Conservation (phyloP, 208 protist genomes). For the Novymonas esmeraldas region DNA sequence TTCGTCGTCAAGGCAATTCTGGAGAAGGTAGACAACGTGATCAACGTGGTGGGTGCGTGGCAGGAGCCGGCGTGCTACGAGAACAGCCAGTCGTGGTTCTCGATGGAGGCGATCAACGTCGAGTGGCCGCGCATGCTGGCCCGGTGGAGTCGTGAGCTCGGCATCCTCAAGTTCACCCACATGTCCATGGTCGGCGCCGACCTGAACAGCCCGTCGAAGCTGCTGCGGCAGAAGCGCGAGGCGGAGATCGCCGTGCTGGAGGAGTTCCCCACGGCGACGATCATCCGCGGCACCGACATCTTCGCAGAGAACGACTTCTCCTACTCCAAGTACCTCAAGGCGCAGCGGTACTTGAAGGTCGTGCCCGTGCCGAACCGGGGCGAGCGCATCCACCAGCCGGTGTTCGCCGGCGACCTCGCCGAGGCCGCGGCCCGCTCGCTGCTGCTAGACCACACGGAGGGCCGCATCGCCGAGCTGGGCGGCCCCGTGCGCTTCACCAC, state of each 20-base stretch:
- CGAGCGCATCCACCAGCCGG: conserved; percentile 88
- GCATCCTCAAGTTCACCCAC: conserved; percentile 84
- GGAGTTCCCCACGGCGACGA: conserved; percentile 91
- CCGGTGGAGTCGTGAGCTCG: conserved; percentile 86
- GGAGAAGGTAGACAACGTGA: conserved; percentile 82
- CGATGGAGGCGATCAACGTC: conserved; percentile 91
- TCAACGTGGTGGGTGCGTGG: conserved; percentile 86
- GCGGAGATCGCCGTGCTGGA: conserved; percentile 89
- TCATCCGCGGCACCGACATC: conserved; percentile 87
- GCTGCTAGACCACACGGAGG: conserved; percentile 89
- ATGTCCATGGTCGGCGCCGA: conserved; percentile 92
- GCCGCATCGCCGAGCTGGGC: conserved; percentile 91
- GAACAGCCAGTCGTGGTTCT: conserved; percentile 92
- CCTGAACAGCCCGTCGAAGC: conserved; percentile 82
- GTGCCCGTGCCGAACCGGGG: conserved; percentile 86
- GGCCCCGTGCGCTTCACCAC: conserved; percentile 91
- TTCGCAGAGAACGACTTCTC: conserved; percentile 88
- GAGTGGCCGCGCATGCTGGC: conserved; percentile 92
- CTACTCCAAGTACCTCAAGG: conserved; percentile 91
- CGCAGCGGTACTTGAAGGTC: conserved; percentile 85
- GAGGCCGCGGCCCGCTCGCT: conserved; percentile 84
- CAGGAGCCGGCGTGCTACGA: conserved; percentile 89
- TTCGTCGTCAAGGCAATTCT: conserved; percentile 91
- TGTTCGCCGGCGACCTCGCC: conserved; percentile 88
- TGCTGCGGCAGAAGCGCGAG: conserved; percentile 86